Evolutionary conservation across 2,329 filamentous ascomycete genomes (phyloP), one percentile per base, ranked within the genome.

Genomic region (Sodiomyces alkalinus): DNA sequence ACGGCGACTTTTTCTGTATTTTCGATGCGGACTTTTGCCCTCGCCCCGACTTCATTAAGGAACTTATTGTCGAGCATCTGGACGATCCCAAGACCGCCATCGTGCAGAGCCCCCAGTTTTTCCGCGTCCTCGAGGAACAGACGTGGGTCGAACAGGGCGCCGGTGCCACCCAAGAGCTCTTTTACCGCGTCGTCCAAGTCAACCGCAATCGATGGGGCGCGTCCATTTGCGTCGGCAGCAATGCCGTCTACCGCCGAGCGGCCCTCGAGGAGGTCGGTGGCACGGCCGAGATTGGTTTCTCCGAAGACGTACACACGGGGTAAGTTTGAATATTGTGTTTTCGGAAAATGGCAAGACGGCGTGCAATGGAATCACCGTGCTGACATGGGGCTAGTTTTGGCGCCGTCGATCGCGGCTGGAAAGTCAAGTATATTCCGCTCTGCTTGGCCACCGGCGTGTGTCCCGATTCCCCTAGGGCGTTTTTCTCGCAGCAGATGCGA

Each of bases 141-240:
- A 55, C 53, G 1, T 58, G 54, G 54, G 52, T 56, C 4, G 54
- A 58, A 41, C 54, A 58, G 40, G 54, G 54, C 9, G 54, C 53
- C 1, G 53, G 53, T 5, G 49, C 51, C 1, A 52, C 52, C 2
- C 53, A 57, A 33, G 54, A 58, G 33, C 39, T 56, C 17, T 56
- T 56, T 39, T 58, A 56, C 33, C 54, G 54, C 9, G 52, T 58
- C 5, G 53, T 57, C 6, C 51, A 58, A 39, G 46, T 53, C 19
- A 55, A 56, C 22, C 43, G 54, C 8, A 50, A 58, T 28, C 39
- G 41, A 15, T 58, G 52, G 49, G 53, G 52, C 2, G 54, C 54
- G 3, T 49, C 49, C 2, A 55, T 57, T 16, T 57, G 54, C 15
- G 53, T 56, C 6, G 54, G 54, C 3, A 56, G 51, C 32, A 56